phyloP scores from a whole-genome alignment of 2,329 filamentous ascomycete genomes.

The Pseudogymnoascus sp. region DNA sequence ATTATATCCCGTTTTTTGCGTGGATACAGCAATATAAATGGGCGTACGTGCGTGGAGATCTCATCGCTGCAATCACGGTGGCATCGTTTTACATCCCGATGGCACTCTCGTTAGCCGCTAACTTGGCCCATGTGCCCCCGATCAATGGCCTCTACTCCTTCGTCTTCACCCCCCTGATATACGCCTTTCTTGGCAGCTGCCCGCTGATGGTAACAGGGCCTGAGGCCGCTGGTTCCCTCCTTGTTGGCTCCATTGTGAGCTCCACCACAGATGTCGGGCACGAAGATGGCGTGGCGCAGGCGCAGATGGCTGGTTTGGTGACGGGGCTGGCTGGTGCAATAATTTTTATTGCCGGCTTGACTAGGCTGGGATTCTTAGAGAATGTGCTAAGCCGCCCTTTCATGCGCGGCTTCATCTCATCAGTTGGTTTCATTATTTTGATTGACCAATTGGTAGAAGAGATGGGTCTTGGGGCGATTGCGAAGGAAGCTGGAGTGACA shows the following conservation, averaged over 20 bases:
- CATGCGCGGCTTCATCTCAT: slow-evolving; percentile 89
- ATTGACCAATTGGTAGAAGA: slow-evolving; percentile 92
- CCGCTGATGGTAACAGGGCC: slow-evolving; percentile 92
- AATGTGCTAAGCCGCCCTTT: slow-evolving; percentile 91
- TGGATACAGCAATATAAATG: slow-evolving; percentile 85
- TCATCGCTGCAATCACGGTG: slow-evolving; percentile 85
- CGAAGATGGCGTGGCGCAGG: slow-evolving; percentile 59
- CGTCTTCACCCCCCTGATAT: slow-evolving; percentile 84
- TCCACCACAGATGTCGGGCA: slow-evolving; percentile 54
- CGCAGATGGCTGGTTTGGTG: slow-evolving; percentile 77
- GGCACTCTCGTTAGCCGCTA: slow-evolving; percentile 85
- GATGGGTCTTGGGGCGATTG: slow-evolving; percentile 62
- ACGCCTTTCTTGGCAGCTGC: slow-evolving; percentile 83
- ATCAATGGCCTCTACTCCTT: slow-evolving; percentile 94
- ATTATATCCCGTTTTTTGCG: slow-evolving; percentile 85
- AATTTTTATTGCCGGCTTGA: slow-evolving; percentile 78
- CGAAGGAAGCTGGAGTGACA: slow-evolving; percentile 52
- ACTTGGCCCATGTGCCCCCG: slow-evolving; percentile 84
- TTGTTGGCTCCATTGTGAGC: slow-evolving; percentile 81
- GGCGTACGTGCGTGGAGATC: slow-evolving; percentile 74
- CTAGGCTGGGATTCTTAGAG: slow-evolving; percentile 83
- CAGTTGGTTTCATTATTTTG: slow-evolving; percentile 91
- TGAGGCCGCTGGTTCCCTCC: slow-evolving; percentile 83
- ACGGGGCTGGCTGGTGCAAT: slow-evolving; percentile 81
- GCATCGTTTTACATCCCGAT: slow-evolving; percentile 98